Evolutionary conservation across 2,329 filamentous ascomycete genomes (phyloP).

Genomic region (Thelonectria blattea): DNA sequence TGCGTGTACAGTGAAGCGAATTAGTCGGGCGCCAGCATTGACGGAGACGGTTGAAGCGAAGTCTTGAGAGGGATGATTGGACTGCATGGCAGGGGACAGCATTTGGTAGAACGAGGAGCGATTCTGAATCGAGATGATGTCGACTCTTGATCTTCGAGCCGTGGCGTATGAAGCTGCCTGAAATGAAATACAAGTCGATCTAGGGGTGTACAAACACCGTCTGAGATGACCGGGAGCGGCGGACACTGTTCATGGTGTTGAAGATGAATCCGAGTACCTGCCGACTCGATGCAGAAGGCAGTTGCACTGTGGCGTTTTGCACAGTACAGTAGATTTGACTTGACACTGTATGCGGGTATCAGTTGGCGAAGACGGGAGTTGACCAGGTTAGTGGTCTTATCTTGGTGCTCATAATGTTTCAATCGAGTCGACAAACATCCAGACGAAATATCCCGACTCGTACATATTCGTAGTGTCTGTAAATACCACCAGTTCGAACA

Average conservation of each 20-base stretch:
- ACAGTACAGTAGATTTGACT: too few species aligned
- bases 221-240: not conserved
- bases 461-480: too few species aligned
- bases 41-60: not conserved
- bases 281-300: not conserved
- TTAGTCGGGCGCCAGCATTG: conserved; percentile 3
- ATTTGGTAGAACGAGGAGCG: conserved; percentile 5
- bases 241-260: conserved; percentile 9
- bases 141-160: conserved; percentile 4
- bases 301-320: too few species aligned
- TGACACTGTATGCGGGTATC: too few species aligned
- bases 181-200: not conserved
- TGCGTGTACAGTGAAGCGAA: conserved; percentile 22
- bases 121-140: not conserved
- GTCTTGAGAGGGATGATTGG: not conserved
- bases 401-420: too few species aligned
- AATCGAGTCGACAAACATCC: too few species aligned
- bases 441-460: too few species aligned
- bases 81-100: not conserved
- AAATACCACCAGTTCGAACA: too few species aligned
- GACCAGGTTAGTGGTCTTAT: too few species aligned
- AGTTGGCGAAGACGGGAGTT: too few species aligned
- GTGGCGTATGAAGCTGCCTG: not conserved
- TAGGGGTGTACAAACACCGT: conserved; percentile 11
- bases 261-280: not conserved